Conservation (phyloP, 202 grass and related monocot genomes). For the Hordeum pubiflorum region DNA sequence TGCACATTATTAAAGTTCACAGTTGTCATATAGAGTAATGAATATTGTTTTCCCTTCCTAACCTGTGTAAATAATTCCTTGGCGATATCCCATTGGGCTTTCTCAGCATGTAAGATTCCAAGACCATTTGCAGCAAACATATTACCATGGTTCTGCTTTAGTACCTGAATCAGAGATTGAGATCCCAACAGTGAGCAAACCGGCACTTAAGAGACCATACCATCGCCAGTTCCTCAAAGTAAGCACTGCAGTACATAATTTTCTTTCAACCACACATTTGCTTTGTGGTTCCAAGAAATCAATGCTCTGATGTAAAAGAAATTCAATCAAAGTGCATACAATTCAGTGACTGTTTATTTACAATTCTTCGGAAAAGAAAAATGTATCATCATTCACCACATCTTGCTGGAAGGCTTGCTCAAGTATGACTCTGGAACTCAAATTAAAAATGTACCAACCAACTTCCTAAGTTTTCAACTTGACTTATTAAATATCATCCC, state of each 20-base stretch:
- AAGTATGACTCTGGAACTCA: no score
- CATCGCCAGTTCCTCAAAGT: background rate
- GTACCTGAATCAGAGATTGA: constrained; percentile 35
- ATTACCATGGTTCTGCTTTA: constrained; percentile 67
- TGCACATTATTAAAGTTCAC: background rate
- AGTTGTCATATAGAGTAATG: constrained; percentile 13
- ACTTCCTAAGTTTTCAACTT: no score
- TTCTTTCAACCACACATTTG: background rate
- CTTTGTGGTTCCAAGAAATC: background rate
- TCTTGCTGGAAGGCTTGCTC: no score
- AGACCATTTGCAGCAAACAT: constrained; percentile 97
- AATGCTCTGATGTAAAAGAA: background rate
- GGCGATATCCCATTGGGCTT: constrained; percentile 83
- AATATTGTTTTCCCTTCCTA: background rate
- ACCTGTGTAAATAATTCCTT: constrained; percentile 99
- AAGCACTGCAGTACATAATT: background rate
- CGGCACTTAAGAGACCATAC: background rate
- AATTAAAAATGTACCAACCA: no score
- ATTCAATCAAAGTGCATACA: no score
- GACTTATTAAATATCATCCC: no score
- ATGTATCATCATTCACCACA: no score
- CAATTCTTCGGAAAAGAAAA: no score
- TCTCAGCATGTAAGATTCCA: constrained; percentile 85
- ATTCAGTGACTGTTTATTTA: no score
- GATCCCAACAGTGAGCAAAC: constrained; percentile 9